Evolutionary conservation across 2,329 filamentous ascomycete genomes (phyloP).

Genomic region (Pseudocercospora cruenta): DNA sequence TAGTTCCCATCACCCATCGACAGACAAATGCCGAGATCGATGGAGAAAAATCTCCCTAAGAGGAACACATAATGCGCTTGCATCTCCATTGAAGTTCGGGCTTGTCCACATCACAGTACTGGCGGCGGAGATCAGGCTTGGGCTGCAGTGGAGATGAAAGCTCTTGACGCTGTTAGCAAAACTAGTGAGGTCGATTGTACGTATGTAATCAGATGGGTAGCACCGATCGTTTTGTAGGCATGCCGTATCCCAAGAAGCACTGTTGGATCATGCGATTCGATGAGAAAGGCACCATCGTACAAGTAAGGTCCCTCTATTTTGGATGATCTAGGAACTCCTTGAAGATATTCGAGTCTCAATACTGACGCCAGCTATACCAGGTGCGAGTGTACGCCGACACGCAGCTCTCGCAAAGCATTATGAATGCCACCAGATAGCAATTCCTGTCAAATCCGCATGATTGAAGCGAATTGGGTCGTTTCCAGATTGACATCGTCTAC

Average conservation of each 20-base stretch:
- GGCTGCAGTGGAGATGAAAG: slow-evolving; percentile 11
- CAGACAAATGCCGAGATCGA: slow-evolving; percentile 34
- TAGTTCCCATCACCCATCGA: slow-evolving; percentile 72
- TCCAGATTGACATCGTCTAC: not conserved
- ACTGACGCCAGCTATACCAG: not conserved
- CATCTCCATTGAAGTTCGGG: slow-evolving; percentile 11
- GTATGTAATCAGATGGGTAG: not conserved
- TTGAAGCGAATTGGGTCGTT: not conserved
- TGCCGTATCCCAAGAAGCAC: slow-evolving; percentile 14
- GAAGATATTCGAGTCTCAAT: not conserved
- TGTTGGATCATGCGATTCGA: slow-evolving; percentile 19
- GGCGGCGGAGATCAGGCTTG: slow-evolving; percentile 13
- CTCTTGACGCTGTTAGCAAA: slow-evolving; percentile 9
- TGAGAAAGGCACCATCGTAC: slow-evolving; percentile 14
- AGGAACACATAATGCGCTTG: slow-evolving; percentile 8
- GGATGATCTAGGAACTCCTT: not conserved
- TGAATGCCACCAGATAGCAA: not conserved
- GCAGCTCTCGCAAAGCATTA: slow-evolving; percentile 7
- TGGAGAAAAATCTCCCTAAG: slow-evolving; percentile 11
- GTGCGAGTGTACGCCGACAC: slow-evolving; percentile 9
- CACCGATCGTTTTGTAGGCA: slow-evolving; percentile 6
- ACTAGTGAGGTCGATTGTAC: not conserved
- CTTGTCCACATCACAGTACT: slow-evolving; percentile 4
- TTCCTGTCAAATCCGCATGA: not conserved
- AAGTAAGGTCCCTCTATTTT: slow-evolving; percentile 5